Base-by-base conservation (phyloP, 2,329 filamentous ascomycete species). In the Ceratocystis albifundus region DNA sequence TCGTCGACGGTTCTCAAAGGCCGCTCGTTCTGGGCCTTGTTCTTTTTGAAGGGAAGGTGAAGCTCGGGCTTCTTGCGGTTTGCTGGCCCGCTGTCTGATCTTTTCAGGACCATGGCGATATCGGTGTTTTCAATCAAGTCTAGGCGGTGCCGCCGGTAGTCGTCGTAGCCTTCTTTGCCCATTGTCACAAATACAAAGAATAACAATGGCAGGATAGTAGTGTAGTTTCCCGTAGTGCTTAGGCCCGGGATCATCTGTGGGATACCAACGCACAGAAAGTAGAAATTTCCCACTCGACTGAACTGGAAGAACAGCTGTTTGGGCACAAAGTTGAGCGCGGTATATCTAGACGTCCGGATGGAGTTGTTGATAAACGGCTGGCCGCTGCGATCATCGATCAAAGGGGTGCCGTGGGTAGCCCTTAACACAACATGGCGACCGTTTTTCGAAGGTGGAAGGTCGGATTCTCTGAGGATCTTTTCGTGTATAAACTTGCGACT, bases 281-380 rank as follows among this genome's bases (percentile, higher is more conserved):
- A 84, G 72, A 95, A 94, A 75, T 96, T 96, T 70, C 88, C 88
- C 61, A 96, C 77, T 69, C 93, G 88, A 6, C 89, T 89, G 73
- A 94, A 94, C 72, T 96, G 90, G 65, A 90, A 91, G 68, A 92
- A 81, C 17, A 96, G 74, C 73, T 96, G 91, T 69, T 90, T 89
- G 2, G 90, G 91, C 15, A 96, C 75, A 73, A 96, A 96, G 74
- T 92, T 88, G 81, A 86, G 91, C 1, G 89, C 75, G 22, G 86
- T 94, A 74, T 96, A 96, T 61, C 90, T 85, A 69, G 88, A 90
- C 0, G 89, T 93, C 53, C 90, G 85, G 70, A 96, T 93, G 70
- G 81, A 84, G 74, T 84, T 84, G 65, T 79, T 79, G 59, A 83
- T 72, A 73, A 79, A 84, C 5, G 77, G 70, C 53, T 76, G 74